phyloP scores from a whole-genome alignment of 306 rosid species.

The Trifolium dubium region DNA sequence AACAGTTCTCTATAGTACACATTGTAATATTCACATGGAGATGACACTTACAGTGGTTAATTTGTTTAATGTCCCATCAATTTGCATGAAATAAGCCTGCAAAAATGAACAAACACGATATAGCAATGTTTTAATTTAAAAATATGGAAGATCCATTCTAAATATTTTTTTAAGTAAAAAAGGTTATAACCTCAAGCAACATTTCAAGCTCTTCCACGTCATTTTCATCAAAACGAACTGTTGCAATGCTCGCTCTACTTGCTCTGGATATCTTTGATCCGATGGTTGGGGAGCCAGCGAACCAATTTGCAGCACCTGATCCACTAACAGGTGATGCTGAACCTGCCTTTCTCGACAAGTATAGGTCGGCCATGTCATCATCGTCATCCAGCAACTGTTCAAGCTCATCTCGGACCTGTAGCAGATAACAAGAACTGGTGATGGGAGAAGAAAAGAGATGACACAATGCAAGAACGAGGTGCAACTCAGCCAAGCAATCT shows the following conservation, averaged over 20 bases:
- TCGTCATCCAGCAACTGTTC: conserved; percentile 95
- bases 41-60: conserved; percentile 68
- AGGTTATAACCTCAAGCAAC: conserved; percentile 77
- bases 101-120: conserved; percentile 39
- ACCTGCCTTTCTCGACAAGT: conserved; percentile 82
- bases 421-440: conserved; percentile 45
- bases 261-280: conserved; percentile 85
- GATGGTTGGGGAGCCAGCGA: conserved; percentile 72
- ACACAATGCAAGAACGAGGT: not conserved
- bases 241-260: conserved; percentile 76
- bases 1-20: conserved; percentile 5
- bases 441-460: conserved; percentile 38
- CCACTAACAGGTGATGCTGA: conserved; percentile 75
- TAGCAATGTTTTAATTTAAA: conserved; percentile 12
- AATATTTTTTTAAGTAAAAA: conserved; percentile 15
- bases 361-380: conserved; percentile 96
- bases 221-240: conserved; percentile 79
- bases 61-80: conserved; percentile 85
- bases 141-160: conserved; percentile 18
- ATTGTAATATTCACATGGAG: not conserved
- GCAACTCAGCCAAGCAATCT: not conserved
- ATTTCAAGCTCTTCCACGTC: conserved; percentile 96
- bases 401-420: conserved; percentile 82
- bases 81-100: conserved; percentile 97
- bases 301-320: conserved; percentile 69